Conservation (phyloP, 768 basidiomycete species). For the Hygrophorus pudorinus region DNA sequence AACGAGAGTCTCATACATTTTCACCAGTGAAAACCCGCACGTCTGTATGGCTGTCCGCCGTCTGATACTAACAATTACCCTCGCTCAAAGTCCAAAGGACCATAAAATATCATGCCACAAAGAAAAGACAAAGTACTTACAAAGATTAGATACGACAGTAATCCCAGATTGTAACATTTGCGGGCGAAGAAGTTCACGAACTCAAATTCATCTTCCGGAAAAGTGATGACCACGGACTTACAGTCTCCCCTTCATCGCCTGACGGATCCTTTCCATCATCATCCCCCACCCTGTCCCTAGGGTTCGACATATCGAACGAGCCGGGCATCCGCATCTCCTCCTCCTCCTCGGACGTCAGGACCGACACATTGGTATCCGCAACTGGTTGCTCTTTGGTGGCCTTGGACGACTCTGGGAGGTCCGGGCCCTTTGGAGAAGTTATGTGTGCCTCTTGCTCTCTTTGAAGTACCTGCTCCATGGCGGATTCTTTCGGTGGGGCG, state of each 20-base stretch:
- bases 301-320: conserved; percentile 30
- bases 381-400: background rate
- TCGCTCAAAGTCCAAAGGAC: too few relatives aligned
- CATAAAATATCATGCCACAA: too few relatives aligned
- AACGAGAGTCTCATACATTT: too few relatives aligned
- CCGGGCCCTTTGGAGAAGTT: too few relatives aligned
- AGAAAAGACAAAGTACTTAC: background rate
- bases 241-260: background rate
- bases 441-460: too few relatives aligned
- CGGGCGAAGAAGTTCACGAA: too few relatives aligned
- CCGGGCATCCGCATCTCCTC: conserved; percentile 39
- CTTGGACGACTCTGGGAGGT: too few relatives aligned
- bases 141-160: background rate
- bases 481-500: background rate
- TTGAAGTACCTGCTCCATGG: background rate
- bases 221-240: background rate
- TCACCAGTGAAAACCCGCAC: too few relatives aligned
- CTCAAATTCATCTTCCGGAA: conserved; percentile 7
- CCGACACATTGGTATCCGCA: conserved; percentile 7
- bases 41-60: too few relatives aligned
- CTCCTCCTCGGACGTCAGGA: conserved; percentile 16
- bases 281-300: too few relatives aligned
- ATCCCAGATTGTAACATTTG: background rate
- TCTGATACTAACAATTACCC: too few relatives aligned
- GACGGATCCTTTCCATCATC: too few relatives aligned